Base-by-base conservation (phyloP, 495 filamentous ascomycete species). In the Cercophora sp. region DNA sequence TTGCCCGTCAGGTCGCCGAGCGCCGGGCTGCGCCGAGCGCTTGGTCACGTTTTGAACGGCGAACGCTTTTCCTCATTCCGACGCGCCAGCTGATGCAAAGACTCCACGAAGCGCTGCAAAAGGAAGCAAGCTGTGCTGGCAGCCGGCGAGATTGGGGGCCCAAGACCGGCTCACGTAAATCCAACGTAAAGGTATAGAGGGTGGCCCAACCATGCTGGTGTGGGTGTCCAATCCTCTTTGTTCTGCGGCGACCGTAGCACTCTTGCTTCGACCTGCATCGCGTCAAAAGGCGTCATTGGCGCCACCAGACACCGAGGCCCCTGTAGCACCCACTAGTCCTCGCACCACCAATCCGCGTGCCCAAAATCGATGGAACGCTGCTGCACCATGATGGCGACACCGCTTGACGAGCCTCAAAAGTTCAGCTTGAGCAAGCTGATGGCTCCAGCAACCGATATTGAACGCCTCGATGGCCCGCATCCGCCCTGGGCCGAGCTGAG, bases 231-330 rank as follows among this genome's bases (percentile, higher is more conserved):
- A 43, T 31, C 31, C 22, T n/a, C 23, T 40, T 26, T 54, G 15
- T 51, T 22, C 32, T 9, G 5, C 10, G 31, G 15, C 19, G 27
- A 34, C 20, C n/a, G 16, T 39, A 37, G 11, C 18, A 24, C 18
- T 43, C 19, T 22, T 24, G 40, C 4, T 18, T 49, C 48, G 50
- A 49, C 29, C 29, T 57, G 50, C 55, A 56, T 58, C 52, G 58
- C 55, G 55, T 52, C 19, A 57, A 35, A 61, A 57, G 56, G 51
- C 58, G 62, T 62, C 48, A 51, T 62, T n/a, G 24, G 40, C 61
- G 58, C 61, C 61, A 61, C 54, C 45, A 43, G 22, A 36, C 22
- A 48, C 22, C 19, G 29, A 44, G 15, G 9, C 52, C 52, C 44
- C 31, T 26, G 48, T 47, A 34, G 36, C 0, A 35, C 47, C 36